phyloP scores from a whole-genome alignment of 805 yeast genomes.

The Candida endomychidarum region DNA sequence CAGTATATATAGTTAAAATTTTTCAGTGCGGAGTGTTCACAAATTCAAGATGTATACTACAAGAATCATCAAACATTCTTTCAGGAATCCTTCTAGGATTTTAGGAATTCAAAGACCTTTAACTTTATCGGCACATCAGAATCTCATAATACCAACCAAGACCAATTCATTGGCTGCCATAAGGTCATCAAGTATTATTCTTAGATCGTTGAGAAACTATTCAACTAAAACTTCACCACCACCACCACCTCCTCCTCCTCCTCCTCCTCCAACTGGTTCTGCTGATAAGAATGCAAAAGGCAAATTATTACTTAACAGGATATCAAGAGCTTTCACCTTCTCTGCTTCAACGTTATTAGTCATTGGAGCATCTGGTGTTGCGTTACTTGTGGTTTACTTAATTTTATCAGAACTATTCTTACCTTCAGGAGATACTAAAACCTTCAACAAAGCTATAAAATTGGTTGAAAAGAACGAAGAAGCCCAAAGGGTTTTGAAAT shows the following conservation, averaged over 20 bases:
- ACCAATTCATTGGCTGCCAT: not conserved
- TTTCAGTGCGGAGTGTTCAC: constrained; percentile 15
- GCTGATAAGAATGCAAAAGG: constrained; percentile 41
- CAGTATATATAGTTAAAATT: constrained; percentile 9
- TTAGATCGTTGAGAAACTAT: constrained; percentile 10
- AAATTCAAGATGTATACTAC: constrained; percentile 4
- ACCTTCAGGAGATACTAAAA: constrained; percentile 89
- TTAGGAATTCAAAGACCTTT: constrained; percentile 3
- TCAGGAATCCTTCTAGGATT: not conserved
- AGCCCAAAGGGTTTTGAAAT: constrained; percentile 57
- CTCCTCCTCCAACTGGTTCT: constrained; percentile 40
- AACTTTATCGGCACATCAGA: not conserved
- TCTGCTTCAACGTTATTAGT: constrained; percentile 61
- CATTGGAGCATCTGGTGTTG: constrained; percentile 66
- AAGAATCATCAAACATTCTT: constrained; percentile 1
- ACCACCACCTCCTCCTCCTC: constrained; percentile 26
- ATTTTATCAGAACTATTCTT: constrained; percentile 77
- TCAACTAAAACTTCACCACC: constrained; percentile 20
- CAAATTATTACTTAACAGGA: constrained; percentile 41
- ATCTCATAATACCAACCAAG: not conserved
- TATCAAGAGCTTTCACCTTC: constrained; percentile 61
- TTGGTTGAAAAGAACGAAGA: constrained; percentile 66
- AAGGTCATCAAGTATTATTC: constrained; percentile 1
- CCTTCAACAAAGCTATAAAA: constrained; percentile 83
- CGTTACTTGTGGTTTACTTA: constrained; percentile 68